Evolutionary conservation across 1,139 yeast species (phyloP).

Genomic region (Suhomyces chickasaworum): DNA sequence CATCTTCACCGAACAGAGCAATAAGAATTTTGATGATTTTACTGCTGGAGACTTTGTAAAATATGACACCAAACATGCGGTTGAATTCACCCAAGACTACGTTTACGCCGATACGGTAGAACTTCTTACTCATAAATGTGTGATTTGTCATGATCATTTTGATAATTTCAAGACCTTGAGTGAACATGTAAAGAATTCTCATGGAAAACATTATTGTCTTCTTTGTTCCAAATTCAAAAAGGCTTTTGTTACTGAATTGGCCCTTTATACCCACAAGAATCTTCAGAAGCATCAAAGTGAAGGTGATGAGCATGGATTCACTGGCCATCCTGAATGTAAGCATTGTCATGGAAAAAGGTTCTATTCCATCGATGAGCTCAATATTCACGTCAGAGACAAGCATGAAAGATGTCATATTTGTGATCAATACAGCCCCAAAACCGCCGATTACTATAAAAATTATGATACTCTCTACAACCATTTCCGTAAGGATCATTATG

Average conservation of each 20-base stretch:
- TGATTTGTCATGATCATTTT: conserved; percentile 48
- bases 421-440: conserved; percentile 64
- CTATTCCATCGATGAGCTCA: conserved; percentile 87
- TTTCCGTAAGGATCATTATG: conserved; percentile 71
- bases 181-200: conserved; percentile 65
- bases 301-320: conserved; percentile 70
- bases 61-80: conserved; percentile 46
- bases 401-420: conserved; percentile 94
- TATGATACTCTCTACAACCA: conserved; percentile 76
- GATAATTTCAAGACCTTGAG: conserved; percentile 57
- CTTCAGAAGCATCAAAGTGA: conserved; percentile 68
- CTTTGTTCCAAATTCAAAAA: conserved; percentile 76
- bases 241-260: conserved; percentile 73
- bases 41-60: conserved; percentile 30
- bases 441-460: conserved; percentile 77
- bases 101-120: conserved; percentile 48
- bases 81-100: conserved; percentile 52
- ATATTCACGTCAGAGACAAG: conserved; percentile 74
- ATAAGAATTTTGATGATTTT: conserved; percentile 45
- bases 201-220: conserved; percentile 66
- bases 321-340: conserved; percentile 88
- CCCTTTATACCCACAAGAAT: conserved; percentile 60
- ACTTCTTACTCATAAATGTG: conserved; percentile 62
- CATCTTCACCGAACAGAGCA: conserved; percentile 56
- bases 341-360: conserved; percentile 76